Percentiles rank a stretch among this genome's conserved stretches.
phyloP scores from a whole-genome alignment of 371 early-diverging fungal species.

The Dichotomocladium elegans region DNA sequence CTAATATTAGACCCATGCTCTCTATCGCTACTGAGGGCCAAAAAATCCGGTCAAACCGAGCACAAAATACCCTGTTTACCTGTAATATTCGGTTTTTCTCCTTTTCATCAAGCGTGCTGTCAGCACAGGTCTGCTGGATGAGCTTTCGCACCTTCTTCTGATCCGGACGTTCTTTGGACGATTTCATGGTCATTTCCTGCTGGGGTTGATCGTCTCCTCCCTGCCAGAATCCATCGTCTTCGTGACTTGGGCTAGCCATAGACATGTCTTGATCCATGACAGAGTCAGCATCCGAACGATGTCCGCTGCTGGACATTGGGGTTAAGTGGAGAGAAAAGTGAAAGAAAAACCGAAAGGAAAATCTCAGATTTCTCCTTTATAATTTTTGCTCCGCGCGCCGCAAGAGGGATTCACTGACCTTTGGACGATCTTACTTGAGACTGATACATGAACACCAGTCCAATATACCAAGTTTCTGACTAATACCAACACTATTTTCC shows the following conservation, averaged over 20 bases:
- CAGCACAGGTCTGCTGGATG: conserved; percentile 46
- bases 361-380: no score
- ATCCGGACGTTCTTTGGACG: neutral
- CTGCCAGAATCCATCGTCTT: no score
- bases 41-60: conserved; percentile 64
- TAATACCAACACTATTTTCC: no score
- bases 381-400: no score
- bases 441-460: no score
- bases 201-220: no score
- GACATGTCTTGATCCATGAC: neutral
- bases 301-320: neutral
- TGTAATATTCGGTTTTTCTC: neutral
- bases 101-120: no score
- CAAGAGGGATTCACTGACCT: no score
- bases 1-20: neutral
- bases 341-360: no score
- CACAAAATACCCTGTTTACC: conserved; percentile 15
- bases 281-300: neutral
- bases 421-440: no score
- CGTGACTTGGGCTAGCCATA: neutral
- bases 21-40: conserved; percentile 60
- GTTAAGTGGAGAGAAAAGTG: no score
- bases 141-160: neutral
- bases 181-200: neutral
- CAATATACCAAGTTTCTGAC: no score